Base-by-base conservation (phyloP, 306 rosid genomes). In the Quercus variabilis region DNA sequence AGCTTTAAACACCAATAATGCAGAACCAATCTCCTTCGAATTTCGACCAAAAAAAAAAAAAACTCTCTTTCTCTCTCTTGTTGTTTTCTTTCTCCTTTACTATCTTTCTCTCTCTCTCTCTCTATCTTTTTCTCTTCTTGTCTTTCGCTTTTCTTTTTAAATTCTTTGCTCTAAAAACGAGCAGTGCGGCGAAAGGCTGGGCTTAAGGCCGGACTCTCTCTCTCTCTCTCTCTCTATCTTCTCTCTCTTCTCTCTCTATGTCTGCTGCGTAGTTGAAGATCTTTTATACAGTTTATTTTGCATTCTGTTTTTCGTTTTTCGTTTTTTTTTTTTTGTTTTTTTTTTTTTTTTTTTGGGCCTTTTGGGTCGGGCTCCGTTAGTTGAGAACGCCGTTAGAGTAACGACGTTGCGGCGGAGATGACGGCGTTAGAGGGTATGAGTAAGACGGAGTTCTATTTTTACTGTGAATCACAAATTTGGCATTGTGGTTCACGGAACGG, bases 361-460 rank as follows among this genome's bases (percentile, higher is more conserved):
- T 63, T 49, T 26, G 56, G 62, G 72, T 35, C 67, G 74, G 38
- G 59, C 78, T 82, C 94, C 91, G 97, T 89, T 65, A 85, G 81
- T 13, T 57, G 23, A 1, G n/a, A 64, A 83, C 87, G 81, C 91
- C 90, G 93, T 90, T 82, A 21, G 4, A 1, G 9, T 72, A 74
- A 87, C 90, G 86, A 18, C 90, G 95, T 86, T 87, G 85, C 89
- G 90, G 93, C 89, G 71, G 74, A 30, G 20, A 26, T 84, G 78
- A 92, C 97, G 88, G 2, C 71, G 92, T 85, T 80, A 82, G 21
- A 3, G 38, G 3, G 30, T 7, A 41, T 2, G 46, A 41, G 11
- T 26, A 13, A 17, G 55, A 56, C 67, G 57, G 84, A 72, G 77
- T 79, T 72, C 41, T 82, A 67, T 80, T 79, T 69, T 54, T 84